Percentiles rank a stretch among this genome's conserved stretches.
Evolutionary conservation across 2,329 filamentous ascomycete genomes (phyloP).

Genomic region (Pestalotiopsis sp.): DNA sequence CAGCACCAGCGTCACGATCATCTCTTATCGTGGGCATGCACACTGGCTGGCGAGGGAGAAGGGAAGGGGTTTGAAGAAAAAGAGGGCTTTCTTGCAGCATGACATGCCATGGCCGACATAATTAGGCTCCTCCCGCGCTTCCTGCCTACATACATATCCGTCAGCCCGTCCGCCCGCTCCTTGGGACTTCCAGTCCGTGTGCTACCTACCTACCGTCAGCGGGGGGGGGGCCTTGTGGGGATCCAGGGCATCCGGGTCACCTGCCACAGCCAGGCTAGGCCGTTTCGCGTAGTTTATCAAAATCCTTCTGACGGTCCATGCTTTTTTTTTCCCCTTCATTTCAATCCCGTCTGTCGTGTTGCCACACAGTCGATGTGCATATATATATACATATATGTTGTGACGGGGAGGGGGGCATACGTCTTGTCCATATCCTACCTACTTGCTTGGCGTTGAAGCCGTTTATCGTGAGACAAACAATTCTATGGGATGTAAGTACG

Average conservation of each 20-base stretch:
- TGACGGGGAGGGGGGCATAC: not conserved
- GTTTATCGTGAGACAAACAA: not conserved
- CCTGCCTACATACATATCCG: constrained; percentile 6
- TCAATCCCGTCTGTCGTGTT: not conserved
- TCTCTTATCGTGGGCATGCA: not conserved
- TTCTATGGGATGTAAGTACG: not conserved
- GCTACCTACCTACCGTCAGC: not conserved
- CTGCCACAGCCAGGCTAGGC: not conserved
- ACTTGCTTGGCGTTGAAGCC: not conserved
- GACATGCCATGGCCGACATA: not conserved
- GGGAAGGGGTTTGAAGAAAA: not conserved
- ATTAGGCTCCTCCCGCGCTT: constrained; percentile 9
- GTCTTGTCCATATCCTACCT: not conserved
- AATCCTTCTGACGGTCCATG: not conserved
- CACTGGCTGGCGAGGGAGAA: not conserved
- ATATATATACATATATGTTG: not conserved
- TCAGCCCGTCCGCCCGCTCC: not conserved
- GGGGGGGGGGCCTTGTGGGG: not conserved
- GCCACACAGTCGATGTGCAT: not conserved
- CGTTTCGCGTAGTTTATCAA: constrained; percentile 1
- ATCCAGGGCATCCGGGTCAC: not conserved
- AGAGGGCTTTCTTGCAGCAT: not conserved
- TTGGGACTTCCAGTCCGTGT: not conserved
- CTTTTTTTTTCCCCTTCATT: not conserved
- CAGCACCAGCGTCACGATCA: not conserved